Conservation (phyloP, 2,329 filamentous ascomycete genomes). For the Trichoderma pleuroti region DNA sequence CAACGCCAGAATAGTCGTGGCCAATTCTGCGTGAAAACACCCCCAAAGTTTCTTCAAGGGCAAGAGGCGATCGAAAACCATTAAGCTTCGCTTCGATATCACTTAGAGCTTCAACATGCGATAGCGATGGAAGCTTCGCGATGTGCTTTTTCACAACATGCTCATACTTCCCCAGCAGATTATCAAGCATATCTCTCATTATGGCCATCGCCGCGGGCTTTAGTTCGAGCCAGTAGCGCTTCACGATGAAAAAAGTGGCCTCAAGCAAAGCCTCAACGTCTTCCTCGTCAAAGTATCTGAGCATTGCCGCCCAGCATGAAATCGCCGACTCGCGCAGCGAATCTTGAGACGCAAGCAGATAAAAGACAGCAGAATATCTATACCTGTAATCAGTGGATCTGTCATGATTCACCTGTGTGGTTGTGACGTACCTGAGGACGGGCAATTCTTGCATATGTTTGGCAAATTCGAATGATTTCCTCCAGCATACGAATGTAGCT, state of each 20-base stretch:
- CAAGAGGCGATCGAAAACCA: constrained; percentile 52
- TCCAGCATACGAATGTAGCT: constrained; percentile 79
- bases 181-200: constrained; percentile 60
- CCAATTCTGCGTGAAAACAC: constrained; percentile 70
- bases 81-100: constrained; percentile 65
- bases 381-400: background rate
- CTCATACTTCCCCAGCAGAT: constrained; percentile 62
- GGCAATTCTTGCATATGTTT: constrained; percentile 69
- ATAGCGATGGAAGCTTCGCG: constrained; percentile 73
- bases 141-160: constrained; percentile 62
- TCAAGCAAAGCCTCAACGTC: constrained; percentile 79
- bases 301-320: constrained; percentile 76
- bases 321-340: constrained; percentile 77
- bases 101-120: constrained; percentile 64
- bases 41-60: constrained; percentile 57
- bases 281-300: constrained; percentile 69
- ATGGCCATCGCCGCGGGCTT: constrained; percentile 56
- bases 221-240: constrained; percentile 72
- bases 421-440: constrained; percentile 69
- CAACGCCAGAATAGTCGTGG: constrained; percentile 83
- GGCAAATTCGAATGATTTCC: constrained; percentile 78
- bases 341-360: constrained; percentile 69
- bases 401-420: background rate
- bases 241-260: constrained; percentile 84
- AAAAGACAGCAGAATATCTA: constrained; percentile 90